Conservation (phyloP, 495 filamentous ascomycete genomes). For the Achaetomiella virescens region DNA sequence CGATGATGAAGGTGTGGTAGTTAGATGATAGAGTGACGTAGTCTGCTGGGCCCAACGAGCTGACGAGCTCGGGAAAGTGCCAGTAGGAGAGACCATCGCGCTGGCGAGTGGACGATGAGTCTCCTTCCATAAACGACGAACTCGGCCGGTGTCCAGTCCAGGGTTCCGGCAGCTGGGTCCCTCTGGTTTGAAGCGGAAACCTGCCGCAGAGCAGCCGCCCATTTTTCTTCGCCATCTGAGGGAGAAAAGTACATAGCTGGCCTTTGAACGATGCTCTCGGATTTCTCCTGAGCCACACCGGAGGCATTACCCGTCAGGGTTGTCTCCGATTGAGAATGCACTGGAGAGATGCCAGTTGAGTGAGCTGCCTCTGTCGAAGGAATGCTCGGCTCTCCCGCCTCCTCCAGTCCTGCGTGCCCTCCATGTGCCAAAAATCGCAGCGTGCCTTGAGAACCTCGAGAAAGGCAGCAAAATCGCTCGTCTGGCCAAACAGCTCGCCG, state of each 20-base stretch:
- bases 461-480: constrained; percentile 60
- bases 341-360: neutral
- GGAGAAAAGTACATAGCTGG: constrained; percentile 32
- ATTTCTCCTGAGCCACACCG: neutral
- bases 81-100: constrained; percentile 45
- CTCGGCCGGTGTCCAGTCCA: constrained; percentile 41
- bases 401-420: constrained; percentile 60
- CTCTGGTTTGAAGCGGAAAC: neutral
- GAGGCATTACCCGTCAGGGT: neutral
- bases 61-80: constrained; percentile 56
- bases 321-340: neutral
- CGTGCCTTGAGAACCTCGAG: constrained; percentile 60
- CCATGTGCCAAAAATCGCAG: constrained; percentile 69
- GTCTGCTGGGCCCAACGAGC: constrained; percentile 59
- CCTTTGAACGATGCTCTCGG: constrained; percentile 1
- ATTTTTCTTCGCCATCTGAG: constrained; percentile 19
- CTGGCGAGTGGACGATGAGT: constrained; percentile 46
- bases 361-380: constrained; percentile 6
- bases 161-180: neutral
- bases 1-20: constrained; percentile 62
- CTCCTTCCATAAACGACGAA: constrained; percentile 56
- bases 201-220: neutral
- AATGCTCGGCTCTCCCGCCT: constrained; percentile 37
- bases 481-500: constrained; percentile 42
- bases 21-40: constrained; percentile 65